Base-by-base conservation (phyloP, 345 rosid genomes). In the Jatropha curcas region DNA sequence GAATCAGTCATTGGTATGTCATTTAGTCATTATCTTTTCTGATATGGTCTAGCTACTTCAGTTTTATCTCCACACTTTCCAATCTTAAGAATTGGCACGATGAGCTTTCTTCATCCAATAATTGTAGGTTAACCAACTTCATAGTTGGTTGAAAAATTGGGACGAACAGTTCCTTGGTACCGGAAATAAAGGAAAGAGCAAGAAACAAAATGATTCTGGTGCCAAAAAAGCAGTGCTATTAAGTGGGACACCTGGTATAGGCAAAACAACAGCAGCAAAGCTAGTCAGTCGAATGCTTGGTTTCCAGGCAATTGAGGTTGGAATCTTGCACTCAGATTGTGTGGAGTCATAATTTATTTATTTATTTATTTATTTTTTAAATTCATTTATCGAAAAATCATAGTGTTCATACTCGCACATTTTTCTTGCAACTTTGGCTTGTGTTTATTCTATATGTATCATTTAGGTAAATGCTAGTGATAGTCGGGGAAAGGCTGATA, bases 401-500 rank as follows among this genome's bases (percentile, higher is more conserved):
- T 33, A 22, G 65, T 31, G 61, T 58, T 50, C 46, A 14, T 68
- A 55, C n/a, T 70, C 50, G 51, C 63, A 53, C 22, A 7, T 34
- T 67, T 34, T 37, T 56, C 50, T 70, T 73, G 3, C 31, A 27
- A 13, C 53, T 60, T 17, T 73, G 35, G 37, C 60, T 60, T 22
- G 12, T 67, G 10, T 27, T 35, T 24, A 24, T 53, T 39, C n/a
- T 59, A 6, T 65, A 7, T 63, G 5, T 69, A 28, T 72, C 22
- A 34, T 58, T 55, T 72, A 94, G 98, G 97, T 94, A 60, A 94
- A 94, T 85, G 99, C 98, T 69, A 95, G 99, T 89, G 99, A 95
- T 76, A 90, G 84, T 80, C 96, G 99, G 45, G 99, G 99, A 74
- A 95, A 95, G 84, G 98, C 99, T 33, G 89, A 89, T 76, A 61